Evolutionary conservation across 1,139 yeast genomes (phyloP).

Genomic region (Hansenula sp.): DNA sequence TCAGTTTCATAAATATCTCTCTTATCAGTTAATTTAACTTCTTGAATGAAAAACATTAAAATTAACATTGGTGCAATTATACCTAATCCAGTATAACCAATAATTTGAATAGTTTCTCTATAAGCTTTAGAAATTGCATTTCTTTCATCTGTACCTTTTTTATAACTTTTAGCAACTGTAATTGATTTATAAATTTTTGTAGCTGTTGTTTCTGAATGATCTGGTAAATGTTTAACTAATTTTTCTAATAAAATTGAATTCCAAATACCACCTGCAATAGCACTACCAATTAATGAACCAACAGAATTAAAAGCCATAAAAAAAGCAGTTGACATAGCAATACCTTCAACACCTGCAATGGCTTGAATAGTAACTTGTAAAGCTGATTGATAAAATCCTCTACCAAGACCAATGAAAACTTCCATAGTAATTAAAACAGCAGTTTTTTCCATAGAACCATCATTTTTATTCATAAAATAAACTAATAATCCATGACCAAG

Average conservation of each 20-base stretch:
- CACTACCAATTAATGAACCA: conserved; percentile 42
- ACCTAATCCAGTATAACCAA: conserved; percentile 19
- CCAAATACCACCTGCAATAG: conserved; percentile 37
- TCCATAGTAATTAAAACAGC: conserved; percentile 21
- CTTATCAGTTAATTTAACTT: conserved; percentile 13
- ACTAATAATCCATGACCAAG: conserved; percentile 28
- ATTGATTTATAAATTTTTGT: conserved; percentile 16
- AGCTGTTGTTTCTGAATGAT: conserved; percentile 8
- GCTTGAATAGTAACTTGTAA: conserved; percentile 31
- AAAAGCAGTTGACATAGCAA: conserved; percentile 42
- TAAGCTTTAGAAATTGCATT: conserved; percentile 20
- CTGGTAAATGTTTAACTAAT: conserved; percentile 16
- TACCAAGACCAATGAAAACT: conserved; percentile 29
- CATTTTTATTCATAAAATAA: conserved; percentile 20
- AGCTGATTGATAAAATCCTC: conserved; percentile 27
- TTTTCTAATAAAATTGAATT: conserved; percentile 13
- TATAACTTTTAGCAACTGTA: conserved; percentile 13
- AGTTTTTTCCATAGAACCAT: conserved; percentile 17
- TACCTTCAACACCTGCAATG: conserved; percentile 37
- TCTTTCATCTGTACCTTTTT: conserved; percentile 18
- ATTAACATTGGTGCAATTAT: conserved; percentile 17
- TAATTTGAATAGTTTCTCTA: conserved; percentile 18
- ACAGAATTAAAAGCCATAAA: conserved; percentile 36
- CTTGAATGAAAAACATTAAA: conserved; percentile 15
- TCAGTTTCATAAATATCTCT: conserved; percentile 6